Conservation (phyloP, 2,329 filamentous ascomycete genomes). For the Diplodia intermedia region DNA sequence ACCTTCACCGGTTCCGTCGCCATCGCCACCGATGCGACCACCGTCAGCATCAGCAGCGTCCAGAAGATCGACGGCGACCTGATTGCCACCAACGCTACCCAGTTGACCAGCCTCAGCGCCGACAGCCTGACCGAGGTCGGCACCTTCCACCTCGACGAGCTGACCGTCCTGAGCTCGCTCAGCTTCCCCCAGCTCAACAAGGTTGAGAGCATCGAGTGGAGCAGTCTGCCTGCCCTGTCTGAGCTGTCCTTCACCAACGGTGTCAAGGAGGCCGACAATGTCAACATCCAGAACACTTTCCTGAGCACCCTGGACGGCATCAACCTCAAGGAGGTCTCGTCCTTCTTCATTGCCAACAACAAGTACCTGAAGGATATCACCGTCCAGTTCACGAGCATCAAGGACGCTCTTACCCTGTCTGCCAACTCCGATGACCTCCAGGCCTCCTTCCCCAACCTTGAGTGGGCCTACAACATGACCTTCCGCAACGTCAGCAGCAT, state of each 20-base stretch:
- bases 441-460: slow-evolving; percentile 78
- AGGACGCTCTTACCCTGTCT: slow-evolving; percentile 72
- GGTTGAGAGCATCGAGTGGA: slow-evolving; percentile 73
- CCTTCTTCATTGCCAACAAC: slow-evolving; percentile 91
- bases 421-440: slow-evolving; percentile 78
- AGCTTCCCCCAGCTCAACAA: slow-evolving; percentile 68
- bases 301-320: slow-evolving; percentile 81
- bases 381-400: slow-evolving; percentile 80
- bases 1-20: slow-evolving; percentile 73
- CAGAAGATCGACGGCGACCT: slow-evolving; percentile 66
- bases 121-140: slow-evolving; percentile 70
- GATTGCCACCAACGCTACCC: slow-evolving; percentile 60
- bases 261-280: slow-evolving; percentile 70
- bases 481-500: slow-evolving; percentile 81
- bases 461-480: slow-evolving; percentile 79
- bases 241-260: slow-evolving; percentile 65
- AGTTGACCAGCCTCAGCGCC: slow-evolving; percentile 69
- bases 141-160: slow-evolving; percentile 71
- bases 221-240: slow-evolving; percentile 71
- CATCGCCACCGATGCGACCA: slow-evolving; percentile 63
- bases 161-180: slow-evolving; percentile 73
- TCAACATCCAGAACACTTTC: slow-evolving; percentile 86
- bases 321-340: slow-evolving; percentile 73
- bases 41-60: slow-evolving; percentile 68
- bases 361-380: slow-evolving; percentile 75